Base-by-base conservation (phyloP, 1,284 basidiomycete genomes). In the Apiotrichum sp. region DNA sequence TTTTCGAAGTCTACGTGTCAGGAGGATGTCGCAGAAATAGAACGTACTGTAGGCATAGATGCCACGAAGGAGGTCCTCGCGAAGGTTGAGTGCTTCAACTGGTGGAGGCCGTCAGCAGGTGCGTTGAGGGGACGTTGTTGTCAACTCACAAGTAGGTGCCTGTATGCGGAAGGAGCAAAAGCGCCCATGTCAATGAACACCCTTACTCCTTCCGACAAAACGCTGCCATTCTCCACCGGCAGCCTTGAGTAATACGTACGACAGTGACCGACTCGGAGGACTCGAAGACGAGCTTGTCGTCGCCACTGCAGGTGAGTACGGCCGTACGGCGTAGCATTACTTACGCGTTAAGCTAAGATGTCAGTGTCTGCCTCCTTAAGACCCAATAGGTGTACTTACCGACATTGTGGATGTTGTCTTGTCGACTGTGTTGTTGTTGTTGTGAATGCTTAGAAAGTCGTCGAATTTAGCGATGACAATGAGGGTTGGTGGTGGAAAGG, bases 41-140 rank as follows among this genome's bases (percentile, higher is more conserved):
- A 41, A 83, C 89, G 64, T 65, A 96, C 93, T 96, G 81, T 98
- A 99, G 51, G 95, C 96, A 75, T 98, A 98, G 77, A 98, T 93
- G 65, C 96, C 96, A 60, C 96, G 86, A 50, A 98, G 78, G 44
- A 98, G 83, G 75, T 98, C 93, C 75, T 95, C 92, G 79, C 98
- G 97, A 69, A 99, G 77, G 62, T 86, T 87, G 58, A 98, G 86
- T 78, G 93, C 89, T 76, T 97, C 93, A 76, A 93, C 93, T 54
- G 86, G 57, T 56, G 40, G 22, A 88, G 46, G 86, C 86, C 36
- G 59, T 63, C 56, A 62, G 63, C 52, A 39, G 55, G 8, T 13
- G 13, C 13, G 38, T 50, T 88, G 62, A 45, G 31, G 42, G 43
- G 11, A 35, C 42, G 7, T 3, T 14, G 41, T 16, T 38, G 13